Conservation (phyloP, 2,329 filamentous ascomycete species). For the Arthroderma sp. region DNA sequence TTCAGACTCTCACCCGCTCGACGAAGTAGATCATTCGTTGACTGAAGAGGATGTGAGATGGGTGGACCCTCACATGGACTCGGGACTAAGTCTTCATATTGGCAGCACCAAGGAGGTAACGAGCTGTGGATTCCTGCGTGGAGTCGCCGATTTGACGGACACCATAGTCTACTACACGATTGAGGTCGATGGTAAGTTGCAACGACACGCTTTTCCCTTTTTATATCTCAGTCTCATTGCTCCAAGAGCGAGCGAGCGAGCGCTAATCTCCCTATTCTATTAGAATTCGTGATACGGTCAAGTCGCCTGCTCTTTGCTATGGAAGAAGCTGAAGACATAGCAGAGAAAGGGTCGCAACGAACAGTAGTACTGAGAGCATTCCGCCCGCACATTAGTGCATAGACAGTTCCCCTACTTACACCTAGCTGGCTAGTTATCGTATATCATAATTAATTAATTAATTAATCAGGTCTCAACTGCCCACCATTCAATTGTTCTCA, state of each 20-base stretch:
- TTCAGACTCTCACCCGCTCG: not conserved
- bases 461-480: not conserved
- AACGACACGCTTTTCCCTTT: not conserved
- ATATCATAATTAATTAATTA: not conserved
- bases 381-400: not conserved
- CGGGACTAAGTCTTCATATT: constrained; percentile 43
- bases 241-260: not conserved
- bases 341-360: not conserved
- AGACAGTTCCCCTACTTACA: not conserved
- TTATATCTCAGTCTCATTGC: not conserved
- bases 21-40: constrained; percentile 12
- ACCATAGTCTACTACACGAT: constrained; percentile 45
- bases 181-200: constrained; percentile 52
- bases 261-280: not conserved
- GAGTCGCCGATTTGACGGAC: not conserved
- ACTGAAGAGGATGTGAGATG: constrained; percentile 59
- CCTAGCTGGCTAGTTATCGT: not conserved
- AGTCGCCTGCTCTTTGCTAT: constrained; percentile 51
- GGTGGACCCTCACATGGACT: constrained; percentile 38
- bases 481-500: constrained; percentile 49
- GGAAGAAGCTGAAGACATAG: constrained; percentile 37
- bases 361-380: not conserved
- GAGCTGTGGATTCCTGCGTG: constrained; percentile 31
- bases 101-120: constrained; percentile 51
- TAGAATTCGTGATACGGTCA: constrained; percentile 57